Evolutionary conservation across 257 asterid genomes (phyloP).

Genomic region (Jacaranda mimosifolia): DNA sequence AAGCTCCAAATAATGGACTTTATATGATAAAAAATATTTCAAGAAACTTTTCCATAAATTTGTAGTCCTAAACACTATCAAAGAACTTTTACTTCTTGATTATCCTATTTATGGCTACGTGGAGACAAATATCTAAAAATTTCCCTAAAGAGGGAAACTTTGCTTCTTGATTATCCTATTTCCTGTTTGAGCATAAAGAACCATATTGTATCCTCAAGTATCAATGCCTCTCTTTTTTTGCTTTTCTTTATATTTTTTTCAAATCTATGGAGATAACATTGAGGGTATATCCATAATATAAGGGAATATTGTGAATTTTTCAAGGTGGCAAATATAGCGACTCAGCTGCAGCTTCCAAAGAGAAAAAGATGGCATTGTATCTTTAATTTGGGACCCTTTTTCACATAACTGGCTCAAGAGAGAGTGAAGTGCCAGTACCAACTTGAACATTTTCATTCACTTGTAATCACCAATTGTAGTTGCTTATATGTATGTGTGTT

Average conservation of each 20-base stretch:
- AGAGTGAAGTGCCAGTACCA: conserved; percentile 4
- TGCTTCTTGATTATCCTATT: not conserved
- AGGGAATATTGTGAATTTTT: conserved; percentile 3
- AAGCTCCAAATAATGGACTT: not conserved
- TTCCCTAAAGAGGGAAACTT: not conserved
- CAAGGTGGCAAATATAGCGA: not conserved
- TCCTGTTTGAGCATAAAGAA: conserved; percentile 4
- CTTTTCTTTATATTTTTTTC: not conserved
- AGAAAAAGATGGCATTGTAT: not conserved
- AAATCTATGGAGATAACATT: not conserved
- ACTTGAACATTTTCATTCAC: not conserved
- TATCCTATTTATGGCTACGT: not conserved
- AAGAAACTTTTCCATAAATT: no score
- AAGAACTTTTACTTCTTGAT: no score
- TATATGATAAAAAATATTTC: no score
- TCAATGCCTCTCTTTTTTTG: not conserved
- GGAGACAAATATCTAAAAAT: not conserved
- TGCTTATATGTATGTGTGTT: not conserved
- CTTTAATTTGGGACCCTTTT: conserved; percentile 13
- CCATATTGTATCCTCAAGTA: not conserved
- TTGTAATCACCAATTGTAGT: not conserved
- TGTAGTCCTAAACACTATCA: no score
- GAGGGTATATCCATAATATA: not conserved
- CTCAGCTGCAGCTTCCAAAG: not conserved
- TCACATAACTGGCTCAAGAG: conserved; percentile 23